These are phyloP conservation scores for Taphrina deformans DNA, from an alignment of 1,139 yeast genomes.

Conservation along the genomic window DNA sequence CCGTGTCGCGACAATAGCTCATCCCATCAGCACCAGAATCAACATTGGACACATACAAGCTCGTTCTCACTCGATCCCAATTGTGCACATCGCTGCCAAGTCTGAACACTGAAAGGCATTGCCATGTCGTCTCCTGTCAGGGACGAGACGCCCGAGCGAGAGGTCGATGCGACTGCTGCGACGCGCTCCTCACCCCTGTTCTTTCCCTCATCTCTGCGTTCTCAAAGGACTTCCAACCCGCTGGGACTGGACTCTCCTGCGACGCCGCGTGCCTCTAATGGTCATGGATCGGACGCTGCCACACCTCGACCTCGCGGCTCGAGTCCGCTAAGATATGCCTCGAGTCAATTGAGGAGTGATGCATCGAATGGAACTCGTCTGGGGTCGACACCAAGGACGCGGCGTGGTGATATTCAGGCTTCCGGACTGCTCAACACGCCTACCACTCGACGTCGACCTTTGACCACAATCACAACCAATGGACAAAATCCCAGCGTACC, in stretches of 20 bases:
- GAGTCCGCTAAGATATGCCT: constrained; percentile 23
- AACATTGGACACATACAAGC: neutral
- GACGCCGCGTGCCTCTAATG: constrained; percentile 16
- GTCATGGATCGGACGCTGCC: neutral
- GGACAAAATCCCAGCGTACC: constrained; percentile 11
- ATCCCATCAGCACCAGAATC: neutral
- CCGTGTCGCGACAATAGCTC: neutral
- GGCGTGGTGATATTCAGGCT: constrained; percentile 61
- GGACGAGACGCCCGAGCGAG: constrained; percentile 12
- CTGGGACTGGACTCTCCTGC: constrained; percentile 5
- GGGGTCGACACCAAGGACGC: constrained; percentile 36
- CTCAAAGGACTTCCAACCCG: constrained; percentile 20
- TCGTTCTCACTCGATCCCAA: too few relatives aligned
- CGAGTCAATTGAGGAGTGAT: constrained; percentile 30
- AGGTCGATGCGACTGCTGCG: neutral
- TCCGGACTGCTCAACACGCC: constrained; percentile 59
- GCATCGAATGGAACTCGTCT: constrained; percentile 1
- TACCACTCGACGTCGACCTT: constrained; percentile 39
- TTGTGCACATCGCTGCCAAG: too few relatives aligned
- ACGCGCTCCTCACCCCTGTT: constrained; percentile 24
- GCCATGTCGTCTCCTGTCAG: constrained; percentile 16
- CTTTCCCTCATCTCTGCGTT: constrained; percentile 24
- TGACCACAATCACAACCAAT: neutral
- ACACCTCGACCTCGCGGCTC: constrained; percentile 18
- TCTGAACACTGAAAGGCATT: too few relatives aligned